Conservation (phyloP, 805 yeast genomes). For the Jamesozyma hellenica region DNA sequence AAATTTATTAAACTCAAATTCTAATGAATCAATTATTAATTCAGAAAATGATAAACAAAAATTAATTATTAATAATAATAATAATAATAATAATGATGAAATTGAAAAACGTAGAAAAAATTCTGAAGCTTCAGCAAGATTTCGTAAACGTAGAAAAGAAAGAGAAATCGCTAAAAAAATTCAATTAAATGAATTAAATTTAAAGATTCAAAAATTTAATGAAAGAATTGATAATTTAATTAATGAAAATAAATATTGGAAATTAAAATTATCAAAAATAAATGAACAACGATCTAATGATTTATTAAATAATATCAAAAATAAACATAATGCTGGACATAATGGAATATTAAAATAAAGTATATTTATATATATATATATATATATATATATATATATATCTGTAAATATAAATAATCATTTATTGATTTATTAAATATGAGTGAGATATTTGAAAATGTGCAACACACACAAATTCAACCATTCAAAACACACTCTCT, state of each 20-base stretch:
- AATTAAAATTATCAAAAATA: slow-evolving; percentile 15
- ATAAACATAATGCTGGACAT: too few species aligned
- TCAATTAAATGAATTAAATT: slow-evolving; percentile 14
- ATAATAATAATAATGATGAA: not conserved
- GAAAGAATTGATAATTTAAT: too few species aligned
- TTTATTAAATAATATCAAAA: slow-evolving; percentile 19
- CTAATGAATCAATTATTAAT: too few species aligned
- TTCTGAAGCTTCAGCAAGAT: slow-evolving; percentile 91
- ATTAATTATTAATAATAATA: too few species aligned
- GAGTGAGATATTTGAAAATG: too few species aligned
- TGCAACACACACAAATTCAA: too few species aligned
- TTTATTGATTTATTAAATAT: too few species aligned
- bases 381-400: not conserved
- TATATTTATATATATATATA: not conserved
- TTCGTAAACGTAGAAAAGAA: slow-evolving; percentile 45
- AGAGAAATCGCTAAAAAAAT: slow-evolving; percentile 16
- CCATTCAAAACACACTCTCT: too few species aligned
- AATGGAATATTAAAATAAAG: too few species aligned
- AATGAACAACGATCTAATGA: slow-evolving; percentile 23
- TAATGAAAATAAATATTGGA: slow-evolving; percentile 29
- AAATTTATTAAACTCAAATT: too few species aligned
- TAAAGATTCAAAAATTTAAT: slow-evolving; percentile 15
- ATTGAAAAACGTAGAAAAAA: slow-evolving; percentile 65
- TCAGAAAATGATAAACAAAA: too few species aligned
- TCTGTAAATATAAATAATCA: too few species aligned